phyloP scores from a whole-genome alignment of 1,284 basidiomycete species.

The Cystobasidium sp. region DNA sequence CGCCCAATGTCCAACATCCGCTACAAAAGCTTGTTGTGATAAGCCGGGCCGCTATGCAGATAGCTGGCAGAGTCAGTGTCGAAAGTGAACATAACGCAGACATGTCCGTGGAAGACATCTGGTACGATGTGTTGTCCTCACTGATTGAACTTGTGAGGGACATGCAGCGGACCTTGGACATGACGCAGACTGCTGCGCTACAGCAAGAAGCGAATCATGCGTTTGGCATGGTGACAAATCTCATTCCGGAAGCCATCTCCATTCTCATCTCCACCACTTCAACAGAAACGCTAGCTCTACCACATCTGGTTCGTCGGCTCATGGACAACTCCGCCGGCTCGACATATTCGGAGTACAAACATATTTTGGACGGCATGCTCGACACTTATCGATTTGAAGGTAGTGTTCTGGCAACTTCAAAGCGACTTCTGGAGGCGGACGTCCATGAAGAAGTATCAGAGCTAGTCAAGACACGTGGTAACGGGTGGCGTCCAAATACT shows the following conservation, averaged over 20 bases:
- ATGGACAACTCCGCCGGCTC: constrained; percentile 65
- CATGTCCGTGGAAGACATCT: constrained; percentile 1
- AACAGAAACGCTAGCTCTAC: constrained; percentile 83
- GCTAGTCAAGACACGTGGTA: constrained; percentile 54
- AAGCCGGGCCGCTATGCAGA: neutral
- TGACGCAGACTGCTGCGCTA: neutral
- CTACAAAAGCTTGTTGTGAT: neutral
- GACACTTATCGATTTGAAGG: constrained; percentile 89
- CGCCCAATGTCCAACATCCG: neutral
- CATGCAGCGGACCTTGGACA: constrained; percentile 1
- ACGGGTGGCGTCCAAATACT: constrained; percentile 56
- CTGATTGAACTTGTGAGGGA: constrained; percentile 11
- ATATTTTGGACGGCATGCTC: constrained; percentile 89
- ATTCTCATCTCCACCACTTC: constrained; percentile 82
- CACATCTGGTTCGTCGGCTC: constrained; percentile 85
- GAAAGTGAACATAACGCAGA: neutral
- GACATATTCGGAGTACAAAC: constrained; percentile 83
- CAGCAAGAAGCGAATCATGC: too few species aligned
- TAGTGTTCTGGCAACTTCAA: constrained; percentile 86
- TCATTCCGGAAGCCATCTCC: constrained; percentile 80
- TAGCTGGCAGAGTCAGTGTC: neutral
- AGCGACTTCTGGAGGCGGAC: constrained; percentile 80
- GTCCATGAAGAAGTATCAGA: constrained; percentile 72
- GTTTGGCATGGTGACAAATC: neutral
- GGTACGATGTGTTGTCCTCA: constrained; percentile 10